phyloP scores from a whole-genome alignment of 352 stramenopile species.

The Phytophthora vignae region DNA sequence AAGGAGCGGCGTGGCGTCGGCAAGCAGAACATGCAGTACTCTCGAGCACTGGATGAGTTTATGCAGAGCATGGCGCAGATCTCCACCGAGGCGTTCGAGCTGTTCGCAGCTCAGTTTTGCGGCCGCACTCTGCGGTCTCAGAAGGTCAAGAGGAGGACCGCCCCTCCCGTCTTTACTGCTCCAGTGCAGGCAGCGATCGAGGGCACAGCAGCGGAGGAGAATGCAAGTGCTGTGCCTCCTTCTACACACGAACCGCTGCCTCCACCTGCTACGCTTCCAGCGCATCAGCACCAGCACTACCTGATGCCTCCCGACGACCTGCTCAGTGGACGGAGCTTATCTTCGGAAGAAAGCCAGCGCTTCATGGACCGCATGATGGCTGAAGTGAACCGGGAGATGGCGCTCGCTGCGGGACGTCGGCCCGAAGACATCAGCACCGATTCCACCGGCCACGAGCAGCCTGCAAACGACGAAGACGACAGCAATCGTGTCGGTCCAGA shows the following conservation, averaged over 20 bases:
- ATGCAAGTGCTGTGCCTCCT: constrained; percentile 13
- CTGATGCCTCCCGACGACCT: constrained; percentile 63
- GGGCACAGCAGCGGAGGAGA: constrained; percentile 9
- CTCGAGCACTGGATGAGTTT: constrained; percentile 73
- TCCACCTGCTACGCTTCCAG: constrained; percentile 14
- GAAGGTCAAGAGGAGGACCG: constrained; percentile 62
- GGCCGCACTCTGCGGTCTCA: constrained; percentile 76
- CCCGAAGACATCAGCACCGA: not conserved
- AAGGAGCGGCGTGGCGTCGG: constrained; percentile 81
- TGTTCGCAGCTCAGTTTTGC: constrained; percentile 82
- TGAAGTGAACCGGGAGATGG: constrained; percentile 61
- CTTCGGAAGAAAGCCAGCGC: constrained; percentile 74
- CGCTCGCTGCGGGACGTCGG: constrained; percentile 35
- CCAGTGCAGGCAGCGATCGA: constrained; percentile 12
- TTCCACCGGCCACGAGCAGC: constrained; percentile 19
- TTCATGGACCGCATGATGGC: constrained; percentile 86
- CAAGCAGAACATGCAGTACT: constrained; percentile 90
- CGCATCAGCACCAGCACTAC: constrained; percentile 46
- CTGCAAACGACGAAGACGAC: constrained; percentile 38
- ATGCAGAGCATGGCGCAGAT: constrained; percentile 68
- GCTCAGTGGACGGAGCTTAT: constrained; percentile 48
- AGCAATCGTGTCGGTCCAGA: constrained; percentile 53
- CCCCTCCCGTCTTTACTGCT: constrained; percentile 4
- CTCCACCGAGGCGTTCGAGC: constrained; percentile 78
- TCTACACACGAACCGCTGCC: constrained; percentile 14